phyloP scores from a whole-genome alignment of 2,329 filamentous ascomycete species.

The Drechslerella dactyloides region DNA sequence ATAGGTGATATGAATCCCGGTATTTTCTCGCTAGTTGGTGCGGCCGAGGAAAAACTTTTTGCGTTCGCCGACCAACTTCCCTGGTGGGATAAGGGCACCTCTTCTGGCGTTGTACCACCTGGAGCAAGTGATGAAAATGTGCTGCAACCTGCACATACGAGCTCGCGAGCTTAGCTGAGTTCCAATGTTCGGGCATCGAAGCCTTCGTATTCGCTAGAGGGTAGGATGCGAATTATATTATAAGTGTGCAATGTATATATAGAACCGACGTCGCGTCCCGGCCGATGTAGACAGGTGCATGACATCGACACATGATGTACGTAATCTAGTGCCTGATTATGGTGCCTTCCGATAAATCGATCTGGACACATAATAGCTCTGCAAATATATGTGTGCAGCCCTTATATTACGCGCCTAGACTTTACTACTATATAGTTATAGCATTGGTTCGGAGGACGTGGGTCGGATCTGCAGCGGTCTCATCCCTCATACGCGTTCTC shows the following conservation, averaged over 20 bases:
- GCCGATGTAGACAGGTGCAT: slow-evolving; percentile 7
- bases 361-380: not conserved
- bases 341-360: not conserved
- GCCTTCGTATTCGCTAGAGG: not conserved
- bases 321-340: slow-evolving; percentile 3
- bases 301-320: slow-evolving; percentile 6
- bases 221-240: not conserved
- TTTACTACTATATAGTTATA: not conserved
- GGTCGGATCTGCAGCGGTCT: too few species aligned
- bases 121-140: slow-evolving; percentile 17
- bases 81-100: slow-evolving; percentile 21
- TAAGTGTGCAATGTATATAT: not conserved
- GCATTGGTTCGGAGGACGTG: too few species aligned
- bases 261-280: slow-evolving; percentile 3
- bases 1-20: slow-evolving; percentile 10
- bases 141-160: slow-evolving; percentile 17
- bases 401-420: not conserved
- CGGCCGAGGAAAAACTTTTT: slow-evolving; percentile 27
- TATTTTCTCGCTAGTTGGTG: slow-evolving; percentile 11
- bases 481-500: too few species aligned
- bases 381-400: not conserved
- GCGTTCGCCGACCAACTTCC: slow-evolving; percentile 50
- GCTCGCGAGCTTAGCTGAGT: not conserved
- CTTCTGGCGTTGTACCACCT: slow-evolving; percentile 28
- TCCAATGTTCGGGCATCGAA: not conserved